phyloP scores from a whole-genome alignment of 1,284 basidiomycete genomes.

The Vanrija humicola region DNA sequence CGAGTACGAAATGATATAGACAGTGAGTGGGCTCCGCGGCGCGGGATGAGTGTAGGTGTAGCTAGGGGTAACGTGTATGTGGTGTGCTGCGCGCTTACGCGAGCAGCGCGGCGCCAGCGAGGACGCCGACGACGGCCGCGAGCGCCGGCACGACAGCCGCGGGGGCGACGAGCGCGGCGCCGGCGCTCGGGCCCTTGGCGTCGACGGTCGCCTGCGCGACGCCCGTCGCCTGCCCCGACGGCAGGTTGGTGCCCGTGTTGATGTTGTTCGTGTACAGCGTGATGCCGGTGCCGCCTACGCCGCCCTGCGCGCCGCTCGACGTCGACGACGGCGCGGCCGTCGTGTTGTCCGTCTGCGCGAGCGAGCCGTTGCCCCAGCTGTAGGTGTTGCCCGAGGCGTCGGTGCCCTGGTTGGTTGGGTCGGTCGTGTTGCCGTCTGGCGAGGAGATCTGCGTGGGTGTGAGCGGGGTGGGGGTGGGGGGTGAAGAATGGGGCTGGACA shows the following conservation, averaged over 20 bases:
- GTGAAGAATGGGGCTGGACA: conserved; percentile 20
- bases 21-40: too few species aligned
- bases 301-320: not conserved
- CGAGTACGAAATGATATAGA: too few species aligned
- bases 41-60: too few species aligned
- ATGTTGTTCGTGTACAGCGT: conserved; percentile 13
- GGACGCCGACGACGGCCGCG: not conserved
- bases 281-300: conserved; percentile 11
- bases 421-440: conserved; percentile 35
- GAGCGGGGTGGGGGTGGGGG: conserved; percentile 8
- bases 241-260: conserved; percentile 8
- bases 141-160: not conserved
- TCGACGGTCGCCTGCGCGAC: conserved; percentile 10
- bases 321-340: not conserved
- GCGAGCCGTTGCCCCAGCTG: conserved; percentile 31
- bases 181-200: not conserved
- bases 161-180: not conserved
- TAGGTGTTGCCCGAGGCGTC: conserved; percentile 31
- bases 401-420: conserved; percentile 39
- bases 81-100: not conserved
- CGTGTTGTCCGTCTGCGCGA: not conserved
- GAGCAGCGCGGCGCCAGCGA: conserved; percentile 3
- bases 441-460: conserved; percentile 33
- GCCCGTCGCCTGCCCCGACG: conserved; percentile 8
- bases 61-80: too few species aligned